phyloP scores from a whole-genome alignment of 148 eudicot species.

The Cornus kousa region DNA sequence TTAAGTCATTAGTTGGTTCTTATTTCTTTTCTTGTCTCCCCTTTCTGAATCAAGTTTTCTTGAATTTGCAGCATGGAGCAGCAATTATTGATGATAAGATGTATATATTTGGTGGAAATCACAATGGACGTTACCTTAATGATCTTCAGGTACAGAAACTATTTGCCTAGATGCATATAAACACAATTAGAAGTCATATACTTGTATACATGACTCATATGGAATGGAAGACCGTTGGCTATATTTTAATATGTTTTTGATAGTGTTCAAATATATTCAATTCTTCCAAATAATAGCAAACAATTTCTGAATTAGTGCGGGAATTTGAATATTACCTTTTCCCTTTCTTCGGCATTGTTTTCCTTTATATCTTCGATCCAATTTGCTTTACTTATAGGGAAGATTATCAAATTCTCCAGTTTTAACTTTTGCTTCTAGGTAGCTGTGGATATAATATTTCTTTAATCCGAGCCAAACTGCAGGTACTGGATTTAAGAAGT shows the following conservation, averaged over 20 bases:
- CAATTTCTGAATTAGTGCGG: not conserved
- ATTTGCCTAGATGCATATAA: not conserved
- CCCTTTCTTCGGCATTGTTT: not conserved
- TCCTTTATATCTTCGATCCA: not conserved
- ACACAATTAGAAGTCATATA: not conserved
- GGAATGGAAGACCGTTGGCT: not conserved
- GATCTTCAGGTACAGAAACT: conserved; percentile 82
- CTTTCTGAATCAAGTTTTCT: conserved; percentile 11
- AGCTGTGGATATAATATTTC: conserved; percentile 2
- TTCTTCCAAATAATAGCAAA: not conserved
- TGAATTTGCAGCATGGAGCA: conserved; percentile 82
- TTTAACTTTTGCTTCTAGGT: conserved; percentile 9
- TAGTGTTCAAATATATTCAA: not conserved
- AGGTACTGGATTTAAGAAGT: conserved; percentile 86
- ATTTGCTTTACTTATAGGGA: no score
- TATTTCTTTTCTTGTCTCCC: not conserved
- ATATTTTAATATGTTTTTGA: not conserved
- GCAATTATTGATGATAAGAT: conserved; percentile 87
- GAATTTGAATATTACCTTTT: not conserved
- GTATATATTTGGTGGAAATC: conserved; percentile 93
- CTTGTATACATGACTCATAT: not conserved
- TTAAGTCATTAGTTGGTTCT: not conserved
- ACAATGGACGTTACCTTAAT: conserved; percentile 96
- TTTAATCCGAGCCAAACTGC: conserved; percentile 24
- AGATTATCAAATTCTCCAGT: not conserved